Percentiles rank a stretch among this genome's conserved stretches.
Conservation (phyloP, 2,329 filamentous ascomycete genomes). For the Epichloe festucae region DNA sequence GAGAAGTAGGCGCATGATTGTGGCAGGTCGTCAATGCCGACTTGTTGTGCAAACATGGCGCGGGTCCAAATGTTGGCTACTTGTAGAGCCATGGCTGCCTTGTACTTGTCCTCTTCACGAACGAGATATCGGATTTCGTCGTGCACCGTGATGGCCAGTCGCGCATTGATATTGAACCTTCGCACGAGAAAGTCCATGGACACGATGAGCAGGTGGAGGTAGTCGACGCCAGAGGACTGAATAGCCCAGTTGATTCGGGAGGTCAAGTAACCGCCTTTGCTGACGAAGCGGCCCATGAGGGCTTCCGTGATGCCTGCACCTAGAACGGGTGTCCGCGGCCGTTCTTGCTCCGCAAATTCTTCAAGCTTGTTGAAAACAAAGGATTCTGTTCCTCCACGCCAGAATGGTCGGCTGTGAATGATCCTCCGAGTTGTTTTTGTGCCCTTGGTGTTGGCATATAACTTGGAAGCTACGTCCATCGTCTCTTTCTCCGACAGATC, state of each 20-base stretch:
- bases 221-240: constrained; percentile 93
- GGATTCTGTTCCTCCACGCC: constrained; percentile 91
- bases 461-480: constrained; percentile 56
- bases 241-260: constrained; percentile 99
- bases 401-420: constrained; percentile 67
- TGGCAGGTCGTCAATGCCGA: constrained; percentile 88
- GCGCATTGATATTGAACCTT: constrained; percentile 72
- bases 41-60: constrained; percentile 93
- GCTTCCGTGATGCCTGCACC: constrained; percentile 95
- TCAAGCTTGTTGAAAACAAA: constrained; percentile 98
- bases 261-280: constrained; percentile 84
- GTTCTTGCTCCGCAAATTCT: constrained; percentile 91
- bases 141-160: constrained; percentile 86
- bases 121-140: constrained; percentile 96
- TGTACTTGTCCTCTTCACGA: constrained; percentile 72
- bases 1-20: constrained; percentile 94
- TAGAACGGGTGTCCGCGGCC: constrained; percentile 79
- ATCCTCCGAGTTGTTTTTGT: constrained; percentile 64
- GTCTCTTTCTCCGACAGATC: constrained; percentile 69
- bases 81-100: constrained; percentile 83
- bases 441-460: constrained; percentile 87
- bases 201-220: constrained; percentile 85
- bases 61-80: constrained; percentile 93
- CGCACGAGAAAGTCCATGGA: constrained; percentile 88
- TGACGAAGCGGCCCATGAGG: constrained; percentile 75